Conservation (phyloP, 805 yeast genomes). For the Pichia paraexigua region DNA sequence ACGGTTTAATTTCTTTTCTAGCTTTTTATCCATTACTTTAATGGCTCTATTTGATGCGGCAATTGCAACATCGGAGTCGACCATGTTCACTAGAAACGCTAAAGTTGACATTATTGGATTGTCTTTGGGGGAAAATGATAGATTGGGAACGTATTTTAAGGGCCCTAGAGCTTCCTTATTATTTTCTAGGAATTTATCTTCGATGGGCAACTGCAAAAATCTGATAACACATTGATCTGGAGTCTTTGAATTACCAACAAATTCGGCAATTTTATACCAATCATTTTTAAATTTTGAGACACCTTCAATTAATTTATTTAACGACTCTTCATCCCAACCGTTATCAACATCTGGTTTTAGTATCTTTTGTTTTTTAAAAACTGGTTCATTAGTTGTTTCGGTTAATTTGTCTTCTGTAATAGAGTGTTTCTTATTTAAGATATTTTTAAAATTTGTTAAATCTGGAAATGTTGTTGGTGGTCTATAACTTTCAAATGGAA, state of each 20-base stretch:
- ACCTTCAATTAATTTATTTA: slow-evolving; percentile 54
- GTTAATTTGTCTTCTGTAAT: neutral
- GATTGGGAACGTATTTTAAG: slow-evolving; percentile 70
- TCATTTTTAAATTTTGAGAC: slow-evolving; percentile 57
- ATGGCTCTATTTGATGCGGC: slow-evolving; percentile 69
- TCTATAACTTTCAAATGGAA: slow-evolving; percentile 82
- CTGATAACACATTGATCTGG: slow-evolving; percentile 75
- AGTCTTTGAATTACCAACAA: slow-evolving; percentile 52
- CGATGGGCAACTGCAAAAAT: slow-evolving; percentile 74
- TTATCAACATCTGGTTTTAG: slow-evolving; percentile 30
- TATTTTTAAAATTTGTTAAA: slow-evolving; percentile 21
- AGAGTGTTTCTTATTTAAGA: neutral
- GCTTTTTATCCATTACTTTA: slow-evolving; percentile 37
- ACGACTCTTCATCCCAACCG: slow-evolving; percentile 63
- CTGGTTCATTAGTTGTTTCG: slow-evolving; percentile 8
- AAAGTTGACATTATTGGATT: slow-evolving; percentile 93
- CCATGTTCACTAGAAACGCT: slow-evolving; percentile 76
- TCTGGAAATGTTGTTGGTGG: slow-evolving; percentile 45
- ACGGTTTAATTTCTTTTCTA: slow-evolving; percentile 32
- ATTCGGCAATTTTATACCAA: slow-evolving; percentile 70
- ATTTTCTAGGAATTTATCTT: slow-evolving; percentile 57
- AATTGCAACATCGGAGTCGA: slow-evolving; percentile 78
- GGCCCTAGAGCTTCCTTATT: slow-evolving; percentile 52
- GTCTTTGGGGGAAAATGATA: slow-evolving; percentile 79
- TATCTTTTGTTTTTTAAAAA: slow-evolving; percentile 19